Evolutionary conservation across 768 basidiomycete species (phyloP), one percentile per base, ranked within the genome.

Genomic region (Coprinopsis strossmayeri): DNA sequence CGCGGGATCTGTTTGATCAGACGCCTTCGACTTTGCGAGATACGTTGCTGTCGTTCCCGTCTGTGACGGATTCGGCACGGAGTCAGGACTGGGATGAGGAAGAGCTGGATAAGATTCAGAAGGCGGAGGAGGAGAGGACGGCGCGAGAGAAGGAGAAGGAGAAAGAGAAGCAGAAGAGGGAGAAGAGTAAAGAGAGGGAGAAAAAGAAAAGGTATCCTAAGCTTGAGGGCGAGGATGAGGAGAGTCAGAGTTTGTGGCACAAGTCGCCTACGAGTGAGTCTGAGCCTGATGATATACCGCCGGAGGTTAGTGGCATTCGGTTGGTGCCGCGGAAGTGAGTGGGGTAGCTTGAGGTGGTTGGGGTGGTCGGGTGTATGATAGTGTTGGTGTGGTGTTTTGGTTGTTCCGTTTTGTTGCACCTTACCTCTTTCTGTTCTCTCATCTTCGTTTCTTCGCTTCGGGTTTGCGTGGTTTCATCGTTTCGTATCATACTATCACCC

Each of bases 191-290:
- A 17, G 15, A 24, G 7, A 51, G 61, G 18, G 63, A 65, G 41
- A 69, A 71, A 59, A 67, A 65, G 44, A 69, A 72, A 58, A 66
- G 65, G 35, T 79, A 81, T 50, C 76, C 76, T 3, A 70, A 68
- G 45, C 73, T 70, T n/a, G 62, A 57, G 21, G 72, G 69, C 0
- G 70, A 72, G 2, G 78, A 80, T 55, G 84, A 84, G 48, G 84
- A 86, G 64, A 79, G 78, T 47, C 60, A 75, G 45, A 73, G 79
- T 42, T 55, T 86, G 47, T 80, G 76, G 76, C 18, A 21, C 23
- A 61, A 63, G 24, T 62, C 58, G 32, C 49, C 48, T 18, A 60
- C 62, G 24, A 62, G 57, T 27, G 51, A 48, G 21, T 51, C 32
- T 37, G 63, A 61, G n/a, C 53, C 53, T 21, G 61, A 59, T 3